phyloP scores from a whole-genome alignment of 176 grass and related monocot species.

The Pontederia crassipes region DNA sequence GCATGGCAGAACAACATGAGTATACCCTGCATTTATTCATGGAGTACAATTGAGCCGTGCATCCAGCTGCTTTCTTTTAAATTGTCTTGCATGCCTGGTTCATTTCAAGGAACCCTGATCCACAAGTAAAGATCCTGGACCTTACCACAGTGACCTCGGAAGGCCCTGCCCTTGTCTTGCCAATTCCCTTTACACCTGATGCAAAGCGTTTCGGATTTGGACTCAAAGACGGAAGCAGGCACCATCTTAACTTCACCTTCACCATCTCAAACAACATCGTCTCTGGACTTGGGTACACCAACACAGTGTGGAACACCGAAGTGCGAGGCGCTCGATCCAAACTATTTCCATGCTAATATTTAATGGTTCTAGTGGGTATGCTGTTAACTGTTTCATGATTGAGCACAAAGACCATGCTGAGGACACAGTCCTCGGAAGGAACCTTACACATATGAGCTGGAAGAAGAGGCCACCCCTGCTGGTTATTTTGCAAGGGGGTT shows the following conservation, averaged over 20 bases:
- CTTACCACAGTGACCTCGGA: slow-evolving; percentile 70
- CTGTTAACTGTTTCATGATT: slow-evolving; percentile 17
- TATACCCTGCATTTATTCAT: no score
- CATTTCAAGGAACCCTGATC: slow-evolving; percentile 55
- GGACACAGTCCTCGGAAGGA: slow-evolving; percentile 88
- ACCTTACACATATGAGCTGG: slow-evolving; percentile 70
- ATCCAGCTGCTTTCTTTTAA: no score
- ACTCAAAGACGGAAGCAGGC: slow-evolving; percentile 76
- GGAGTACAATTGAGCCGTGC: no score
- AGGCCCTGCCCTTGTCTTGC: slow-evolving; percentile 59
- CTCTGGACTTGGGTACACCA: slow-evolving; percentile 88
- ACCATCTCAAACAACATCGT: slow-evolving; percentile 86
- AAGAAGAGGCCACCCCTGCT: slow-evolving; percentile 81
- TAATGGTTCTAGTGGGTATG: not conserved
- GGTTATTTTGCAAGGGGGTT: slow-evolving; percentile 81
- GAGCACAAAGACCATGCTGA: slow-evolving; percentile 84
- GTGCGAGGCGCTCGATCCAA: slow-evolving; percentile 41
- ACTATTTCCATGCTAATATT: not conserved
- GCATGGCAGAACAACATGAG: no score
- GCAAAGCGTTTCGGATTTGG: slow-evolving; percentile 82
- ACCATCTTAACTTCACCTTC: slow-evolving; percentile 95
- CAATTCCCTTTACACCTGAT: slow-evolving; percentile 53
- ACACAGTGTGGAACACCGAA: slow-evolving; percentile 92
- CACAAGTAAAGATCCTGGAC: slow-evolving; percentile 81
- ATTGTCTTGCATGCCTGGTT: no score